These are phyloP conservation scores for Cardamine occulta DNA, from an alignment of 345 rosid species.

Conservation along the genomic window DNA sequence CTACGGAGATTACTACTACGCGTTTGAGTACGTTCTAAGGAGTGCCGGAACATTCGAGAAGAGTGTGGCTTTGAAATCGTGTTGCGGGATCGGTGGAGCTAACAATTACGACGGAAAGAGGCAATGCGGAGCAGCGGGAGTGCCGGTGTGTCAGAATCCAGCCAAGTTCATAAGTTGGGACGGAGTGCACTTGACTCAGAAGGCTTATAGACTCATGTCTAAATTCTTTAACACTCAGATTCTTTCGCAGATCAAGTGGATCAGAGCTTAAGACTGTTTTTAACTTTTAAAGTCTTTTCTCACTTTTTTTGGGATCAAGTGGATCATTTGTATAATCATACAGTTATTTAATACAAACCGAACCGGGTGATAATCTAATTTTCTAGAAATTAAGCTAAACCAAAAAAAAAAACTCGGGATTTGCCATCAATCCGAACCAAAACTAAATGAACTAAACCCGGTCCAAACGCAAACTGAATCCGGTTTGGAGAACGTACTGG, in stretches of 20 bases:
- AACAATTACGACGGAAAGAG: conserved; percentile 18
- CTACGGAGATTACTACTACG: conserved; percentile 37
- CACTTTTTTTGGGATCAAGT: neutral
- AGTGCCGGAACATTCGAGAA: conserved; percentile 25
- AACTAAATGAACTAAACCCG: neutral
- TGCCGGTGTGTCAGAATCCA: conserved; percentile 42
- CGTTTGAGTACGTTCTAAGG: conserved; percentile 22
- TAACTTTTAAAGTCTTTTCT: neutral
- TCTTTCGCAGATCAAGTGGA: conserved; percentile 23
- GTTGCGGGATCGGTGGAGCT: conserved; percentile 45
- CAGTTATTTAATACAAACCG: neutral
- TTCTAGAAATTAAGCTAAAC: too few relatives aligned
- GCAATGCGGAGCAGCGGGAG: conserved; percentile 40
- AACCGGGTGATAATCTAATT: neutral
- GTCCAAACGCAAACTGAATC: neutral
- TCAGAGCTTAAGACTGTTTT: neutral
- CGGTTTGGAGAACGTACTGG: neutral
- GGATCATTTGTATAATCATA: neutral
- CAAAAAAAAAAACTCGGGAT: neutral
- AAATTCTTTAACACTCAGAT: conserved; percentile 34
- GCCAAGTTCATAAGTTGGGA: conserved; percentile 46
- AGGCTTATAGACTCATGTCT: conserved; percentile 37
- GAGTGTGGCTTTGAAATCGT: conserved; percentile 31
- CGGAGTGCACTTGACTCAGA: conserved; percentile 45
- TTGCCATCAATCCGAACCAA: neutral